Conservation (phyloP, 441 rosid genomes). For the Syzygium syzygioides region DNA sequence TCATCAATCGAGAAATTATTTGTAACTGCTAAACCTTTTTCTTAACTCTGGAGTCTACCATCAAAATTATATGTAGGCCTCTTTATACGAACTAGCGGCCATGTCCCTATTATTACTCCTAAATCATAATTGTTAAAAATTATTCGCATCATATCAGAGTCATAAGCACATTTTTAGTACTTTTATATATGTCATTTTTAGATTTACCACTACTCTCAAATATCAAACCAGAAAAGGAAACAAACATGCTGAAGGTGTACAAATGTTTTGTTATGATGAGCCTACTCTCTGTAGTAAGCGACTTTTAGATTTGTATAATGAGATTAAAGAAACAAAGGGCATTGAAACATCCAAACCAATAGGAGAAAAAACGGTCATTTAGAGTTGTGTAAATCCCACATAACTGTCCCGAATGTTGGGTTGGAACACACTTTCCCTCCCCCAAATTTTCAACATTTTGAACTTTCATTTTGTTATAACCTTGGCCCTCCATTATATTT, state of each 20-base stretch:
- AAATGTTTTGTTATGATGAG: not conserved
- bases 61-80: not conserved
- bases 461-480: not conserved
- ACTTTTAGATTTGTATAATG: not conserved
- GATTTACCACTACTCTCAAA: not conserved
- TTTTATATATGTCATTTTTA: not conserved
- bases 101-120: not conserved
- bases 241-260: not conserved
- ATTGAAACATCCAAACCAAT: not conserved
- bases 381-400: rapidly evolving
- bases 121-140: not conserved
- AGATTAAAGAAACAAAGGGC: not conserved
- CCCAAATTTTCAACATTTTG: not conserved
- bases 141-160: not conserved
- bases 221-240: not conserved
- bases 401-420: rapidly evolving
- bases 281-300: not conserved
- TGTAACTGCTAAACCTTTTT: not conserved
- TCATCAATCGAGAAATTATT: not conserved
- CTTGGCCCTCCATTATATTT: not conserved
- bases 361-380: not conserved
- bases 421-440: not conserved
- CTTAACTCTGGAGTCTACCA: not conserved
- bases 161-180: not conserved
- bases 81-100: not conserved